phyloP scores from a whole-genome alignment of 495 filamentous ascomycete species.

The Hypoxylon cercidicola region DNA sequence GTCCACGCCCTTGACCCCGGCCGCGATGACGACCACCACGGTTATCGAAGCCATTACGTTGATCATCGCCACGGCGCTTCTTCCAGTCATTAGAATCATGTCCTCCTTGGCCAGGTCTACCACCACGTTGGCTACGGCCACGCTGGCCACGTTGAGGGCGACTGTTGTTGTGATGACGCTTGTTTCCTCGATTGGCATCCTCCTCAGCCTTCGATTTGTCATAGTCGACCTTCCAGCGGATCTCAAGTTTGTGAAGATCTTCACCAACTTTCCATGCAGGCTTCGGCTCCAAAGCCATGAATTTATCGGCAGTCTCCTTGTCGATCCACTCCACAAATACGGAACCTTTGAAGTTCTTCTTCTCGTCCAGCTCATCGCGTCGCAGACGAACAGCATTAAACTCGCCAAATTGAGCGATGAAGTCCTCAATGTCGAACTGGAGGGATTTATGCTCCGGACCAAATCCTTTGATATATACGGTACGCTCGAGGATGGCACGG shows the following conservation, averaged over 20 bases:
- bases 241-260: constrained; percentile 71
- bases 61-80: constrained; percentile 71
- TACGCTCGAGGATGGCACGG: constrained; percentile 48
- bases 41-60: constrained; percentile 68
- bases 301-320: constrained; percentile 77
- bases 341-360: constrained; percentile 86
- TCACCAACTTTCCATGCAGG: constrained; percentile 84
- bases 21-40: constrained; percentile 47
- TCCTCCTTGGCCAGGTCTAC: constrained; percentile 36
- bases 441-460: constrained; percentile 78
- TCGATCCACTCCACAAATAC: constrained; percentile 91
- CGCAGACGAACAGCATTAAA: constrained; percentile 88
- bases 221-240: constrained; percentile 91
- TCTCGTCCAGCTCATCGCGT: constrained; percentile 64
- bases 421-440: constrained; percentile 92
- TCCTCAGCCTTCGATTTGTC: constrained; percentile 78
- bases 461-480: constrained; percentile 81
- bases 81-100: constrained; percentile 73
- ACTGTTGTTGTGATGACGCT: not conserved
- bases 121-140: constrained; percentile 47
- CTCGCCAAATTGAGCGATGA: constrained; percentile 83
- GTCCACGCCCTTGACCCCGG: constrained; percentile 50
- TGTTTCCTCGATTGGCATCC: no score
- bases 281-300: constrained; percentile 80
- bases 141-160: constrained; percentile 43